Evolutionary conservation across 2,329 filamentous ascomycete species (phyloP), one percentile per base, ranked within the genome.

Genomic region (Nakataea oryzae): DNA sequence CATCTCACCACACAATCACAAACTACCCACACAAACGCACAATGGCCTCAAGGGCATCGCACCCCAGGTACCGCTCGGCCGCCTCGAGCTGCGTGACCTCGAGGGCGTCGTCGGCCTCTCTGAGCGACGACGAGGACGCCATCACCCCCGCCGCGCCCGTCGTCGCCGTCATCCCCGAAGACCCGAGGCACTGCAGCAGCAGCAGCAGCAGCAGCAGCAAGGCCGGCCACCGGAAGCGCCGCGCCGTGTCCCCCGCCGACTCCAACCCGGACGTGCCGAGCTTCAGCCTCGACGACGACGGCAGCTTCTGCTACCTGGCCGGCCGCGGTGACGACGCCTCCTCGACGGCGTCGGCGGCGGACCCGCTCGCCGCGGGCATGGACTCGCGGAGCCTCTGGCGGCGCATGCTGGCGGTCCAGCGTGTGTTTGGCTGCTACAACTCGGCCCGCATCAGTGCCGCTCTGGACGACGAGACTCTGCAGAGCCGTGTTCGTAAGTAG

Each of bases 391-490:
- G 67, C n/a, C 68, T 78, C 8, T 78, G 76, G 76, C 69, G 67
- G 54, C 73, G 74, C 60, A 78, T 78, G 76, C 70, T 78, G 12
- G 72, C 72, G 1, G 71, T 78, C 9, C 76, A 78, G 68, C 70
- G 70, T 27, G 69, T 66, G 14, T 77, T 74, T 62, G 73, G 75
- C 60, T 78, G 76, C 67, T 78, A 78, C 68, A 77, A 76, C 61
- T 78, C 75, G 26, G 75, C 76, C 17, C 68, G 76, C 47, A 77
- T 78, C 73, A 74, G 73, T 50, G 75, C 76, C 1, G 76, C 76
- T 2, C 68, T 78, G 26, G 73, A 74, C 56, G 71, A 71, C n/a
- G 71, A 71, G 12, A 67, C 71, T 12, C 67, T 72, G 11, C 72
- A 71, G 61, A 66, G 68, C 14, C 63, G 73, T 57, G 70, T 75